Conservation (phyloP, 768 basidiomycete species). For the Boletellus emodensis region DNA sequence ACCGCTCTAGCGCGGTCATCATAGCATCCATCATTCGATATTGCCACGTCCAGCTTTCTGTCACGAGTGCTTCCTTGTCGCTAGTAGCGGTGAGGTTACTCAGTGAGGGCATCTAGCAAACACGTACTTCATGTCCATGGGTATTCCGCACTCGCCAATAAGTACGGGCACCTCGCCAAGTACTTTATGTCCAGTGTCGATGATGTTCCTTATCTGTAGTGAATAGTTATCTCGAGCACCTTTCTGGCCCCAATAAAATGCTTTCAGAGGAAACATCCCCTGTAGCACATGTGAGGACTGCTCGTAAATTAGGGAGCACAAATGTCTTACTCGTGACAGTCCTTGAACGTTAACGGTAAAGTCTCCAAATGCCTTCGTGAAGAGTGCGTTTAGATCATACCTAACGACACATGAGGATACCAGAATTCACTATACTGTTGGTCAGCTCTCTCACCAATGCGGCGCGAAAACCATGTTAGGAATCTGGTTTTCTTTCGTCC, state of each 20-base stretch:
- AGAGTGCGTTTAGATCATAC: constrained; percentile 91
- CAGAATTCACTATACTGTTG: not conserved
- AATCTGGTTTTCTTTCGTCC: constrained; percentile 63
- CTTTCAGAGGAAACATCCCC: constrained; percentile 81
- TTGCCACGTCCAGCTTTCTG: constrained; percentile 79
- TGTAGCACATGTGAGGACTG: constrained; percentile 29
- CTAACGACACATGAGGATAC: constrained; percentile 33
- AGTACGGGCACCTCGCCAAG: constrained; percentile 82
- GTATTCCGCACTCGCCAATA: constrained; percentile 91
- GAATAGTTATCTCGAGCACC: constrained; percentile 80
- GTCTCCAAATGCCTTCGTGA: constrained; percentile 76
- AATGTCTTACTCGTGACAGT: constrained; percentile 60
- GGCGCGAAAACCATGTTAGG: constrained; percentile 67
- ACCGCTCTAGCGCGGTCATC: constrained; percentile 74
- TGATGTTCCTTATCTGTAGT: constrained; percentile 76
- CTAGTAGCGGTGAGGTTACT: constrained; percentile 34
- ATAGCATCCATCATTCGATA: constrained; percentile 92
- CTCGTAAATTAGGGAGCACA: not conserved
- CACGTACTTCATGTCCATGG: constrained; percentile 95
- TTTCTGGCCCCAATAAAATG: constrained; percentile 84
- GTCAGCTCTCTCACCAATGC: constrained; percentile 54
- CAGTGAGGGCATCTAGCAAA: not conserved
- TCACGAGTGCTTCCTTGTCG: constrained; percentile 63
- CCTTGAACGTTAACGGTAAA: constrained; percentile 94
- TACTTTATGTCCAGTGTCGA: constrained; percentile 59